Evolutionary conservation across 2,329 filamentous ascomycete genomes (phyloP), one percentile per base, ranked within the genome.

Genomic region (Periglandula ipomoeae): DNA sequence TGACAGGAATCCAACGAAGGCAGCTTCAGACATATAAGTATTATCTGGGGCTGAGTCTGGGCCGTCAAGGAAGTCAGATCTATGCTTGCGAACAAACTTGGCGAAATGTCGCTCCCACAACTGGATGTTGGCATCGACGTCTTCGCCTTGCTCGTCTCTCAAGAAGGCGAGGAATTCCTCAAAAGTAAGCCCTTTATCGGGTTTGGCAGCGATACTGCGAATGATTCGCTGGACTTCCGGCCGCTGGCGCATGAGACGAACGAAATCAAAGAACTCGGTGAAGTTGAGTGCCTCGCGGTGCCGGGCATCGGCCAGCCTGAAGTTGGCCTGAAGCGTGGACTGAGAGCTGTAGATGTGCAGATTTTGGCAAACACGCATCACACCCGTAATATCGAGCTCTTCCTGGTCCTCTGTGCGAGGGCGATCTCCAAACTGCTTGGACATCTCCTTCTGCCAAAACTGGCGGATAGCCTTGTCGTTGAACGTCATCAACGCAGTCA

Each of bases 291-390:
- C 78, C 22, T 84, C 84, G 2, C 74, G 78, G 45, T 71, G 69
- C 22, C 76, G 74, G n/a, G 70, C 70, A 59, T 91, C 87, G 5
- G 86, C 87, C 51, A 80, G 75, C 49, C 79, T 73, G 59, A 97
- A 96, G 57, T 85, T 87, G 27, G 76, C 73, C 48, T 79, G 81
- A 4, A 97, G 72, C 41, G 86, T 84, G 48, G 80, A 78, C 52
- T 84, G 81, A 2, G 89, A 86, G 59, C 87, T 89, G 65, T 96
- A 90, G 59, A 98, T 95, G 64, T 97, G 90, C 42, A 97, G 73
- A 59, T 85, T 90, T 52, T 86, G 85, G 68, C 93, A 97, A 13
- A 97, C 76, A 51, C 84, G 82, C 62, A 90, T 85, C 26, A 95
- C 84, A 10, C 86, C 87, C 15, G 76, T 74, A 47, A 95, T 80